Percentiles rank a stretch among this genome's conserved stretches.
Conservation (phyloP, 2,329 filamentous ascomycete species). For the Biscogniauxia sp. region DNA sequence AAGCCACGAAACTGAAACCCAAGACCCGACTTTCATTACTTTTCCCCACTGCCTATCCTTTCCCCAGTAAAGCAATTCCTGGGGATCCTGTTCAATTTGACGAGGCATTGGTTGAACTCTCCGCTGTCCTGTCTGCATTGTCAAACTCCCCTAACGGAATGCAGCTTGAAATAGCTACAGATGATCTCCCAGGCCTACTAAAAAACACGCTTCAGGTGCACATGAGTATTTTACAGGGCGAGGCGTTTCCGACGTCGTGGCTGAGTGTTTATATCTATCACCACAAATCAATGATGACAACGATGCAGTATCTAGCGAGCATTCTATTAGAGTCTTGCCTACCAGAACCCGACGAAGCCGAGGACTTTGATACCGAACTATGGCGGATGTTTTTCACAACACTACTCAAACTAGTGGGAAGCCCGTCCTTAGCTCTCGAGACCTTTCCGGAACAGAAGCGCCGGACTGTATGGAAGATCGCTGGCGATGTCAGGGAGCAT, state of each 20-base stretch:
- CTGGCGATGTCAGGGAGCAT: constrained; percentile 88
- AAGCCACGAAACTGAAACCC: constrained; percentile 49
- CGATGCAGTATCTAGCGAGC: constrained; percentile 75
- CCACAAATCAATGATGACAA: constrained; percentile 84
- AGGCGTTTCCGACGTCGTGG: constrained; percentile 88
- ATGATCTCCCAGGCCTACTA: constrained; percentile 72
- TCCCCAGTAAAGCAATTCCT: constrained; percentile 69
- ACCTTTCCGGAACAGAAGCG: constrained; percentile 97
- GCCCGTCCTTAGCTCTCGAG: constrained; percentile 83
- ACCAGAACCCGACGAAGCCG: constrained; percentile 86
- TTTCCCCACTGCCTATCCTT: constrained; percentile 88
- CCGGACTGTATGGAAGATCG: constrained; percentile 97
- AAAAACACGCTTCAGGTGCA: constrained; percentile 80
- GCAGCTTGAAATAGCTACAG: constrained; percentile 70
- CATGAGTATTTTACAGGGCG: constrained; percentile 83
- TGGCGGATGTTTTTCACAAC: constrained; percentile 95
- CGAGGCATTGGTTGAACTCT: constrained; percentile 84
- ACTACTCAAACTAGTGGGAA: constrained; percentile 83
- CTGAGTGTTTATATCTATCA: constrained; percentile 91
- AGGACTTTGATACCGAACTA: constrained; percentile 86
- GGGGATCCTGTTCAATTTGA: constrained; percentile 64
- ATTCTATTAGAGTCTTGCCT: constrained; percentile 82
- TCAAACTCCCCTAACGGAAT: constrained; percentile 72
- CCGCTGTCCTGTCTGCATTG: constrained; percentile 79
- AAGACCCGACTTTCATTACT: constrained; percentile 77